Evolutionary conservation across 352 stramenopile genomes (phyloP), one percentile per base, ranked within the genome.

Genomic region (Globisporangium rhizosaccharum): DNA sequence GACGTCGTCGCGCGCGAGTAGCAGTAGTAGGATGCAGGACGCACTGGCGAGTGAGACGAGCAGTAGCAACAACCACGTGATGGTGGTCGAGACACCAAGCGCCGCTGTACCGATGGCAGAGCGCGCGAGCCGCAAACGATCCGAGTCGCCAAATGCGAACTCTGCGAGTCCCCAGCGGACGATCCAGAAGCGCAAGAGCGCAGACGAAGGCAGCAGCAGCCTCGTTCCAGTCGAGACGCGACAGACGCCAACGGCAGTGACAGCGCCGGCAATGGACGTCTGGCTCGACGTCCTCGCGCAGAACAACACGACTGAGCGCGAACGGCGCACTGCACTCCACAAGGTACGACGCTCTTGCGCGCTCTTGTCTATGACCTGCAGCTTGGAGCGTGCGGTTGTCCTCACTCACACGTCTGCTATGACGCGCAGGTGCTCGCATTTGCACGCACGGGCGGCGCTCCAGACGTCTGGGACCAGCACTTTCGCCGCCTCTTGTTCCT

Each of bases 131-230:
- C 71, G 75, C n/a, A 85, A 85, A 44, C 71, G 75, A 39, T 63
- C 58, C 12, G 73, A 85, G 62, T 82, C 75, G 18, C 75, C 75
- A 6, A 82, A 68, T 15, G 65, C 67, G 15, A 74, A 59, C 59
- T 78, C 64, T 7, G 46, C 59, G 11, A 75, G 66, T 52, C 66
- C 75, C 49, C 53, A 69, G 67, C 65, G 62, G 10, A 78, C 61
- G 47, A 71, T 63, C 15, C 73, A 81, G 56, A 85, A 85, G 20
- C 65, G 73, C 42, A 73, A 75, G 7, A 77, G 78, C 59, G 76
- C 69, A 6, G 63, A 50, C 28, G 51, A 59, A n/a, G 53, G n/a
- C 52, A 36, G 20, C 36, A 36, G 20, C 36, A 42, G 37, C 39
- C 23, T 26, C 23, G 37, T 42, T 0, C 28, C 18, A 20, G 9